phyloP scores from a whole-genome alignment of 108 stramenopile genomes.

The Nitzschia sp. region DNA sequence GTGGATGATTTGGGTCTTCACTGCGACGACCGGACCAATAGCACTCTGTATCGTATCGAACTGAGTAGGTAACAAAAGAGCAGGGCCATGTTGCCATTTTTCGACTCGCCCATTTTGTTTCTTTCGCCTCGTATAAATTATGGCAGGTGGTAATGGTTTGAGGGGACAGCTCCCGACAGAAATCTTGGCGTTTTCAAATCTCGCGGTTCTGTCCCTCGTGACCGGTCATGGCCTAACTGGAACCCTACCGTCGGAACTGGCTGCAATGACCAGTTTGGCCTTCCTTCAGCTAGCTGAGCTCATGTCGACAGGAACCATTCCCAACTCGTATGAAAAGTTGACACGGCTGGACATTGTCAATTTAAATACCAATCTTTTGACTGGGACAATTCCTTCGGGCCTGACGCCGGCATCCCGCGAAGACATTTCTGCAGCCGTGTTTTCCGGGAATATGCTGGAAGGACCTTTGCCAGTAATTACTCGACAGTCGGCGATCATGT shows the following conservation, averaged over 20 bases:
- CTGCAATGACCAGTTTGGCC: slow-evolving; percentile 33
- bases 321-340: slow-evolving; percentile 10
- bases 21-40: slow-evolving; percentile 1
- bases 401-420: neutral
- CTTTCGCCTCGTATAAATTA: too few relatives aligned
- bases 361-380: slow-evolving; percentile 11
- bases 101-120: too few relatives aligned
- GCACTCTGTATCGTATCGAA: too few relatives aligned
- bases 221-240: slow-evolving; percentile 14
- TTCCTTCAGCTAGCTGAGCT: slow-evolving; percentile 17
- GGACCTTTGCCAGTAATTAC: slow-evolving; percentile 20
- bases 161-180: slow-evolving; percentile 6
- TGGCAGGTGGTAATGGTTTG: neutral
- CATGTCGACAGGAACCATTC: slow-evolving; percentile 26
- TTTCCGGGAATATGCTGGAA: slow-evolving; percentile 6
- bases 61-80: too few relatives aligned
- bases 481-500: slow-evolving; percentile 11
- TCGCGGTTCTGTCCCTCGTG: neutral
- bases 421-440: neutral
- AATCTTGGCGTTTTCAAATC: neutral
- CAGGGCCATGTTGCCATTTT: too few relatives aligned
- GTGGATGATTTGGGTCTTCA: neutral
- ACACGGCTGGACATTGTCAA: slow-evolving; percentile 11
- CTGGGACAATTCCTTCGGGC: slow-evolving; percentile 19
- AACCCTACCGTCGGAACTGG: slow-evolving; percentile 31